A percentile compares a stretch with the other conserved stretches of the same genome.
phyloP scores from a whole-genome alignment of 371 early-diverging fungal species.

The Mortierella sp. region DNA sequence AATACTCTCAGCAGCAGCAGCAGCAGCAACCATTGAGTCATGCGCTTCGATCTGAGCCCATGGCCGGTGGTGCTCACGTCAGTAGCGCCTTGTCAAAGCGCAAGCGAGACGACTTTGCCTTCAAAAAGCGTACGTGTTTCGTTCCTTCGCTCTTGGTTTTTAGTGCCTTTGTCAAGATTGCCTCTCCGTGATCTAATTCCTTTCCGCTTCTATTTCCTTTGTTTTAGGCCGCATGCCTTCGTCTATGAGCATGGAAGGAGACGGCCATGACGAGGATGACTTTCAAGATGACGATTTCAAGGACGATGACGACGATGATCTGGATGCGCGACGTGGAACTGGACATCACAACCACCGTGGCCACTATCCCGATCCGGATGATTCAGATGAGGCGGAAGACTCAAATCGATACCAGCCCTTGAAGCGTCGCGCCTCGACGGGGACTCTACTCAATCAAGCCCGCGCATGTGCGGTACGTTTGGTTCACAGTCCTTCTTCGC shows the following conservation, averaged over 20 bases:
- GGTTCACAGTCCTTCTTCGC: not conserved
- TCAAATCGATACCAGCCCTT: conserved; percentile 43
- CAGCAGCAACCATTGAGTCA: not conserved
- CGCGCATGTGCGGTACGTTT: conserved; percentile 31
- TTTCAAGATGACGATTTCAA: conserved; percentile 31
- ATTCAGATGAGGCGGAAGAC: conserved; percentile 40
- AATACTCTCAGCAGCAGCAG: not conserved
- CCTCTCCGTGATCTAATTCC: not conserved
- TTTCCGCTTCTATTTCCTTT: not conserved
- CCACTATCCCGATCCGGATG: conserved; percentile 15
- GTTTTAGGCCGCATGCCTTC: conserved; percentile 34
- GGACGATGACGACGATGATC: conserved; percentile 34
- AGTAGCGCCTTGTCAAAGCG: conserved; percentile 34
- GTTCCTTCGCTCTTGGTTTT: not conserved
- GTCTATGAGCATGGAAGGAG: conserved; percentile 31
- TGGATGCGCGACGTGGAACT: conserved; percentile 9
- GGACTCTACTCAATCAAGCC: conserved; percentile 42
- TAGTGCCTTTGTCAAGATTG: not conserved
- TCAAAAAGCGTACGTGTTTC: conserved; percentile 33
- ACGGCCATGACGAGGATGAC: conserved; percentile 30
- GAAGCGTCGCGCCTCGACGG: conserved; percentile 53
- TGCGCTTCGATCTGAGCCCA: conserved; percentile 5
- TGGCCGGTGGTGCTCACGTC: not conserved
- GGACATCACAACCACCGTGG: too few relatives aligned
- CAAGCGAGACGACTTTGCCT: conserved; percentile 41